Base-by-base conservation (phyloP, 169 alveolate species). In the Hepatocystis sp. region DNA sequence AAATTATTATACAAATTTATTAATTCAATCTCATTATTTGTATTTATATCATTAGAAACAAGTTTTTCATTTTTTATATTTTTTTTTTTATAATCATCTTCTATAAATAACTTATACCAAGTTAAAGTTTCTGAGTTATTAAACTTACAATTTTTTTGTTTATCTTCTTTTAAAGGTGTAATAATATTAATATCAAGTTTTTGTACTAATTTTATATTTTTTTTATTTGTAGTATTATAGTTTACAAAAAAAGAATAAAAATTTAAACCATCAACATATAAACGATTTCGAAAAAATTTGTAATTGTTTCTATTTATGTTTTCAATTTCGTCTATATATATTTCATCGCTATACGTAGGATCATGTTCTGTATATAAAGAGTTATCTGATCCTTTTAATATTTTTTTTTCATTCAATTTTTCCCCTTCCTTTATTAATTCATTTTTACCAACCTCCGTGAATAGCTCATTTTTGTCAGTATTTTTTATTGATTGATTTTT, bases 301-400 rank as follows among this genome's bases (percentile, higher is more conserved):
- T 76, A 76, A 42, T 76, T 76, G 8, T 58, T 55, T 25, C 88
- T 63, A 49, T 76, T 60, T 2, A 76, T 63, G 32, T 76, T 76
- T 76, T 76, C 56, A 30, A 76, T 76, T 76, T 76, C 78, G 36
- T 42, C 34, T 25, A 52, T 51, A 19, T 56, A 53, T 21, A 11
- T 7, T 1, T 8, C 17, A 4, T n/a, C n/a, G n/a, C n/a, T n/a
- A n/a, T n/a, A n/a, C n/a, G n/a, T n/a, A n/a, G n/a, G n/a, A n/a
- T n/a, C n/a, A n/a, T n/a, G n/a, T n/a, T n/a, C n/a, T n/a, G n/a
- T n/a, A n/a, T n/a, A n/a, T n/a, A n/a, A n/a, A n/a, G n/a, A n/a
- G n/a, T n/a, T n/a, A n/a, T n/a, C n/a, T n/a, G n/a, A n/a, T n/a
- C n/a, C n/a, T n/a, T n/a, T n/a, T n/a, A n/a, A n/a, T n/a, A n/a